These are phyloP conservation scores for Vanderwaltozyma tropicalis DNA, from an alignment of 805 yeast genomes.

Conservation along the genomic window DNA sequence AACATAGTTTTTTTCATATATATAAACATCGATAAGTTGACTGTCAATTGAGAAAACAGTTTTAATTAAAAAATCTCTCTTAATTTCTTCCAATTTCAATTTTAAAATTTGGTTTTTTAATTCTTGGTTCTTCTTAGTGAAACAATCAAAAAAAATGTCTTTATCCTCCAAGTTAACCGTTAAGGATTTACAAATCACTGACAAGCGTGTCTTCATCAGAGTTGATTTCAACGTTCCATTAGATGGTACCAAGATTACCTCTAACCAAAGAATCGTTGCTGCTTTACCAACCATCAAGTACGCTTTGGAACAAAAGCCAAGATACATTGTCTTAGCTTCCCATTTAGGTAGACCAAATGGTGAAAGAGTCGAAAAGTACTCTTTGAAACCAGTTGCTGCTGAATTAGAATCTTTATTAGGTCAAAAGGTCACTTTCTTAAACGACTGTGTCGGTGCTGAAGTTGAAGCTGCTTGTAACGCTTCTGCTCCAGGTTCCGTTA, in stretches of 20 bases:
- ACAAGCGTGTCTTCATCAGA: constrained; percentile 96
- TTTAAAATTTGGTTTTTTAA: too few species aligned
- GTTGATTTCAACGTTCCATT: constrained; percentile 94
- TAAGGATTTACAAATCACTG: constrained; percentile 75
- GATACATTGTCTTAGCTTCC: constrained; percentile 84
- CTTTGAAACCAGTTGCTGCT: constrained; percentile 84
- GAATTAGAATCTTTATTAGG: constrained; percentile 76
- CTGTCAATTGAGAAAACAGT: too few species aligned
- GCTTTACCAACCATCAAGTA: constrained; percentile 97
- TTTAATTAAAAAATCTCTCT: too few species aligned
- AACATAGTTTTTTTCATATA: too few species aligned
- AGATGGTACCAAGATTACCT: constrained; percentile 94
- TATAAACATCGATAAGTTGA: too few species aligned
- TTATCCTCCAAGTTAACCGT: constrained; percentile 88
- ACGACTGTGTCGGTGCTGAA: constrained; percentile 87
- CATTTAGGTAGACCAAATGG: constrained; percentile 99
- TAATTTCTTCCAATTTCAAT: constrained; percentile 5
- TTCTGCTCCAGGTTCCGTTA: constrained; percentile 70
- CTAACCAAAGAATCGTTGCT: constrained; percentile 99
- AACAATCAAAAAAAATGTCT: constrained; percentile 49
- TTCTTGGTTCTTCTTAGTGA: neutral
- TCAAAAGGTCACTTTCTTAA: constrained; percentile 66
- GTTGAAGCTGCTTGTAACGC: constrained; percentile 70
- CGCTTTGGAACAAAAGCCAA: constrained; percentile 85
- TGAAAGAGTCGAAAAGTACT: constrained; percentile 72